Base-by-base conservation (phyloP, 805 yeast species). In the Torulaspora indica region DNA sequence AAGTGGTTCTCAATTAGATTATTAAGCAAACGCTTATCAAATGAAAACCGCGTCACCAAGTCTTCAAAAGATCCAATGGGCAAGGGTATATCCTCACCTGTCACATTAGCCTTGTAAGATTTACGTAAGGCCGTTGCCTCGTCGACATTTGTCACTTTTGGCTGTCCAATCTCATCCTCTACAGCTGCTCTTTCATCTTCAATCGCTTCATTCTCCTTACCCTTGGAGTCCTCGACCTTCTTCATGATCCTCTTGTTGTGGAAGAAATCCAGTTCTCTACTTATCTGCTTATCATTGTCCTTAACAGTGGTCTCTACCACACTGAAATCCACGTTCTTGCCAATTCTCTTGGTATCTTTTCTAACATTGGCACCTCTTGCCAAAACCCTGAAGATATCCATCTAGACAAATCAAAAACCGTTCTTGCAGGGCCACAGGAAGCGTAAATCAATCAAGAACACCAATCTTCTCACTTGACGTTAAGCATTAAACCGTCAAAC, bases 21-120 rank as follows among this genome's bases (percentile, higher is more conserved):
- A 22, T 72, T 65, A 28, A 83, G 65, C 31, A 71, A 51, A 15
- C 68, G 64, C 47, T 70, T 71, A 57, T 83, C 81, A 27, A 93
- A 67, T 34, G 78, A 71, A 65, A 82, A 89, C 43, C 96, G 72
- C 1, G 77, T 64, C 2, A 77, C 73, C 45, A 93, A 71, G 61
- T 91, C 96, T 51, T 82, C 82, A 62, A 93, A 93, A 1, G 95
- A 82, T 1, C 89, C 93, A 45, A 91, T 82, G 1, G 98, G 97
- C 25, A 86, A 68, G n/a, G 97, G 96, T 10, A 85, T 65, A 64
- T 91, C 97, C 34, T 76, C 76, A 32, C 98, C 98, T 0, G 84
- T 71, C 24, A 90, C 81, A 48, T 88, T 89, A 35, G 82, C 78
- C 46, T 73, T 75, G 54, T 81, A 73, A 1, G 74, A 60, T 54